phyloP scores from a whole-genome alignment of 306 rosid genomes.

The Vigna radiata region DNA sequence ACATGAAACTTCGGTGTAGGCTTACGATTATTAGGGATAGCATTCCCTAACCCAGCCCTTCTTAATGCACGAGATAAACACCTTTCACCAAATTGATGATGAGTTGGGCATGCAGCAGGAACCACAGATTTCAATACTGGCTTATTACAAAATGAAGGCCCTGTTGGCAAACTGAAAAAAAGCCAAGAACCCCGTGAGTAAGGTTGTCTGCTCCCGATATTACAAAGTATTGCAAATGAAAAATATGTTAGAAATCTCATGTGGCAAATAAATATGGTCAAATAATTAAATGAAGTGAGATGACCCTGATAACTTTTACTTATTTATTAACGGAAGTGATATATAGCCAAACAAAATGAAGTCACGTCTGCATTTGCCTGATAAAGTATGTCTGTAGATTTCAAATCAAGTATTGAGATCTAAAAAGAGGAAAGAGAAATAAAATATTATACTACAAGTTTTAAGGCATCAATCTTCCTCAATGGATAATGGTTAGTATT shows the following conservation, averaged over 20 bases:
- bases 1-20: conserved; percentile 45
- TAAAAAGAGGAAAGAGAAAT: background rate
- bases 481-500: background rate
- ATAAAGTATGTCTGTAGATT: background rate
- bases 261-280: background rate
- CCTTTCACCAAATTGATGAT: conserved; percentile 50
- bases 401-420: background rate
- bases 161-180: conserved; percentile 49
- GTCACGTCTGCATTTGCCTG: background rate
- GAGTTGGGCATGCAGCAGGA: conserved; percentile 53
- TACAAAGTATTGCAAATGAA: conserved; percentile 15
- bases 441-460: background rate
- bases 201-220: conserved; percentile 16
- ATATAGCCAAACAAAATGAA: background rate
- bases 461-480: background rate
- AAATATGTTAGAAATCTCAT: background rate
- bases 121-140: conserved; percentile 51
- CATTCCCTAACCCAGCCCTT: conserved; percentile 45
- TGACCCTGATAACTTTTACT: background rate
- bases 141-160: conserved; percentile 53
- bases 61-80: conserved; percentile 49
- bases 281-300: background rate
- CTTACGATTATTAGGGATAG: conserved; percentile 41
- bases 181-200: conserved; percentile 38
- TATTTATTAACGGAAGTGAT: background rate